A percentile compares a stretch with the other conserved stretches of the same genome.
phyloP scores from a whole-genome alignment of 306 rosid genomes.

The Lablab purpureus region DNA sequence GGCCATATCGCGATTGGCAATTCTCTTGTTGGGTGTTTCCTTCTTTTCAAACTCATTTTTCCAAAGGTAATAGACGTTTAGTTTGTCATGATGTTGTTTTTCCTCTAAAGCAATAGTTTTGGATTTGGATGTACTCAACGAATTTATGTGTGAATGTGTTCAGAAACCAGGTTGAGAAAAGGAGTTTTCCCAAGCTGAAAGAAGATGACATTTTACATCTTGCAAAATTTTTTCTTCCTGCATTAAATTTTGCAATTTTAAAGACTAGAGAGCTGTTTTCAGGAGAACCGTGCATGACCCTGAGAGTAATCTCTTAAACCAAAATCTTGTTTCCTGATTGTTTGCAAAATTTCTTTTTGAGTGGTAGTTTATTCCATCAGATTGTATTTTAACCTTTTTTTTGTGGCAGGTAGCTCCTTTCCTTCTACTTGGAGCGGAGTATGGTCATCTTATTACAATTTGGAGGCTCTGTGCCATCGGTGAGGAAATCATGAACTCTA shows the following conservation, averaged over 20 bases:
- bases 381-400: not conserved
- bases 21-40: slow-evolving; percentile 68
- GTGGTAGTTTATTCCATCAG: slow-evolving; percentile 14
- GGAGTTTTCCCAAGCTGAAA: slow-evolving; percentile 55
- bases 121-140: slow-evolving; percentile 6
- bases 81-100: not conserved
- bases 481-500: slow-evolving; percentile 44
- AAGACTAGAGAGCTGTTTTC: slow-evolving; percentile 73
- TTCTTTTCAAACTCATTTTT: slow-evolving; percentile 77
- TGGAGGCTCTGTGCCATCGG: slow-evolving; percentile 83
- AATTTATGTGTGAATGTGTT: slow-evolving; percentile 27
- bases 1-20: slow-evolving; percentile 67
- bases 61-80: slow-evolving; percentile 61
- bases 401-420: slow-evolving; percentile 74
- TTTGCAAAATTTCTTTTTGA: slow-evolving; percentile 7
- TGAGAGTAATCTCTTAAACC: slow-evolving; percentile 64
- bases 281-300: slow-evolving; percentile 89
- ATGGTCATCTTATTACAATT: slow-evolving; percentile 80
- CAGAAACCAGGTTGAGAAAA: slow-evolving; percentile 62
- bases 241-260: slow-evolving; percentile 68
- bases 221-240: slow-evolving; percentile 75
- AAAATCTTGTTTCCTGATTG: slow-evolving; percentile 10
- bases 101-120: not conserved
- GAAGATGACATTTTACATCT: slow-evolving; percentile 78
- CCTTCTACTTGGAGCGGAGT: slow-evolving; percentile 84